Evolutionary conservation across 768 basidiomycete genomes (phyloP).

Genomic region (Strobilomyces echinocephalus): DNA sequence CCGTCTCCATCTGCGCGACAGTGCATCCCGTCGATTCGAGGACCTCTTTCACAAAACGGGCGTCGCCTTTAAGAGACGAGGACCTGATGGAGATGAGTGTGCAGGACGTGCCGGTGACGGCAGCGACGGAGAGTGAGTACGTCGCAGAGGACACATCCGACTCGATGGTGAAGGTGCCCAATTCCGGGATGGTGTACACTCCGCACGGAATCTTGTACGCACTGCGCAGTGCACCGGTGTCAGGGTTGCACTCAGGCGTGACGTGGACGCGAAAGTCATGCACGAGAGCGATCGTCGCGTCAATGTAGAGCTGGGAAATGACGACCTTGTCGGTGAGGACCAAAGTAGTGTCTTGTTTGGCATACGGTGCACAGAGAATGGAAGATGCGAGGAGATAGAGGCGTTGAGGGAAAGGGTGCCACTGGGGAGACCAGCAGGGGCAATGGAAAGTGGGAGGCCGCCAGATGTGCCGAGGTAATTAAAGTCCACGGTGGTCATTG

Average conservation of each 20-base stretch:
- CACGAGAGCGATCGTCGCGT: constrained; percentile 99
- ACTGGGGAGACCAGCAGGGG: constrained; percentile 78
- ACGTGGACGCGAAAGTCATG: constrained; percentile 81
- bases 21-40: constrained; percentile 92
- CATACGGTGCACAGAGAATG: constrained; percentile 95
- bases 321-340: constrained; percentile 92
- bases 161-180: constrained; percentile 77
- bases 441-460: constrained; percentile 84
- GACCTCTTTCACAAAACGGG: constrained; percentile 89
- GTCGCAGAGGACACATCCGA: constrained; percentile 94
- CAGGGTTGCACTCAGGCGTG: constrained; percentile 54
- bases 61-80: constrained; percentile 95
- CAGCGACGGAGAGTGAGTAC: constrained; percentile 94
- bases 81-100: constrained; percentile 91
- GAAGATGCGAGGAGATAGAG: constrained; percentile 95
- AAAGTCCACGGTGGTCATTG: constrained; percentile 74
- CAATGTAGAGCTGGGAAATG: constrained; percentile 98
- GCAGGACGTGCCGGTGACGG: constrained; percentile 94
- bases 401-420: constrained; percentile 84
- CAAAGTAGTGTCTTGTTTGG: constrained; percentile 72
- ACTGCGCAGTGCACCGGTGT: constrained; percentile 61
- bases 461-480: constrained; percentile 74
- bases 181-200: constrained; percentile 67
- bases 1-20: constrained; percentile 80
- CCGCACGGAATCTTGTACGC: constrained; percentile 84